phyloP scores from a whole-genome alignment of 306 rosid species.

The Quercus cerris region DNA sequence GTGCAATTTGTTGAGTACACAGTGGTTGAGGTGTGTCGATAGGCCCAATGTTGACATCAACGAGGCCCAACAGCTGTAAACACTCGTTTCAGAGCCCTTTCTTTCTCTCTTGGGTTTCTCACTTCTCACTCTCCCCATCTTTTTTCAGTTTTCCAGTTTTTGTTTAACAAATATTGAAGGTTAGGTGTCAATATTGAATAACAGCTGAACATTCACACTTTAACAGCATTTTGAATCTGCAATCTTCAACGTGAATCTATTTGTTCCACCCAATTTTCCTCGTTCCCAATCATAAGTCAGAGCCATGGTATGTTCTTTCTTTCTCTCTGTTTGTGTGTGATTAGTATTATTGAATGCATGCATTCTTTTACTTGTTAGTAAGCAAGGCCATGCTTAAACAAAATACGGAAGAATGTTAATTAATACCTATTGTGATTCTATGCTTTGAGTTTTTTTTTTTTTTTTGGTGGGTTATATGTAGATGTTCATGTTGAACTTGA shows the following conservation, averaged over 20 bases:
- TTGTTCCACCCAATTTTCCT: background rate
- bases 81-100: background rate
- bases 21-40: constrained; percentile 18
- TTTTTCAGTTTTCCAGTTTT: constrained; percentile 10
- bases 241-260: constrained; percentile 10
- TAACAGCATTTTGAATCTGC: background rate
- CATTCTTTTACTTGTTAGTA: background rate
- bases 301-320: constrained; percentile 37
- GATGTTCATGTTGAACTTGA: no score
- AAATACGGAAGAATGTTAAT: background rate
- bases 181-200: constrained; percentile 11
- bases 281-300: constrained; percentile 1
- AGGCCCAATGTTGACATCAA: constrained; percentile 30
- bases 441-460: no score
- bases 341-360: background rate
- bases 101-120: constrained; percentile 19
- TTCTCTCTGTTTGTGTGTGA: background rate
- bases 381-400: background rate
- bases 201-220: background rate
- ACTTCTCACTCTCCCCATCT: background rate
- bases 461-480: no score
- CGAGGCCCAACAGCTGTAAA: constrained; percentile 22
- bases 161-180: constrained; percentile 7
- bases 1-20: no score
- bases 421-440: background rate